Conservation (phyloP, 2,329 filamentous ascomycete genomes). For the Alternaria triticimaculans region DNA sequence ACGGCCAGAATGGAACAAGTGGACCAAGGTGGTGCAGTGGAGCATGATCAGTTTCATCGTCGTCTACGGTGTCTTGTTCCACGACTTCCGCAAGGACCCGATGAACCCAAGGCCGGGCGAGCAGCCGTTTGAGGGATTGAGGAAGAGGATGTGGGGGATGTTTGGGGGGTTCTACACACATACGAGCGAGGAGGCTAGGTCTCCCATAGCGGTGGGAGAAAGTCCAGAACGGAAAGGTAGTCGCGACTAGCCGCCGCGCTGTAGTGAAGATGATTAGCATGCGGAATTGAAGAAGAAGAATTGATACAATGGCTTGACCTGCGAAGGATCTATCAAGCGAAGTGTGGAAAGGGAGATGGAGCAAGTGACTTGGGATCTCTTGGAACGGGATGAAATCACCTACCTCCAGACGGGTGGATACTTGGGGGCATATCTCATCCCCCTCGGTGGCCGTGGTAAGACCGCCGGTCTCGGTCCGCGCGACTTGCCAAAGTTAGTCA, state of each 20-base stretch:
- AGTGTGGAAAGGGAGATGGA: not conserved
- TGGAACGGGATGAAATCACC: not conserved
- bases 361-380: not conserved
- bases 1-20: slow-evolving; percentile 70
- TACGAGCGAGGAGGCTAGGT: slow-evolving; percentile 22
- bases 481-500: slow-evolving; percentile 1
- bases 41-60: slow-evolving; percentile 55
- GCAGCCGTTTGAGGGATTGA: slow-evolving; percentile 39
- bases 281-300: not conserved
- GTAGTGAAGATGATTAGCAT: not conserved
- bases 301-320: not conserved
- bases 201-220: slow-evolving; percentile 2
- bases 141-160: slow-evolving; percentile 34
- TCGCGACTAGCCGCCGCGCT: not conserved
- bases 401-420: not conserved
- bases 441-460: not conserved
- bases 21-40: slow-evolving; percentile 68
- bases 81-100: slow-evolving; percentile 58
- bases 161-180: slow-evolving; percentile 41
- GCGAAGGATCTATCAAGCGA: not conserved
- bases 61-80: slow-evolving; percentile 66
- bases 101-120: slow-evolving; percentile 42
- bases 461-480: not conserved
- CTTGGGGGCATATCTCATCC: not conserved
- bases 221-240: not conserved